Evolutionary conservation across 805 yeast genomes (phyloP), one percentile per base, ranked within the genome.

Genomic region (Metschnikowia proteae): DNA sequence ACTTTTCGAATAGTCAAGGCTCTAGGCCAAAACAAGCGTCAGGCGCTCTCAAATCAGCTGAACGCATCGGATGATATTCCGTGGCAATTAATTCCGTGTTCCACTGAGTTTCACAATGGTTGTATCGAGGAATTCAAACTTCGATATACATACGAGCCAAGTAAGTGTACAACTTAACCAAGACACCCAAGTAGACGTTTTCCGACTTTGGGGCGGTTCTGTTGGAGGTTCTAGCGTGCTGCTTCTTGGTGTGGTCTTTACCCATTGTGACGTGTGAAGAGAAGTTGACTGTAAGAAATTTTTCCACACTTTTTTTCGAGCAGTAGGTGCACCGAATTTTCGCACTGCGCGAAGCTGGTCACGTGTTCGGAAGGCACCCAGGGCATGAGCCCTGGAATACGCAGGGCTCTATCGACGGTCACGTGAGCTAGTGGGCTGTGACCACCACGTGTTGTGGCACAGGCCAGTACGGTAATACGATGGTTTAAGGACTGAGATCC

Each of bases 181-280:
- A 86, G 74, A 94, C 80, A 80, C 86, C 87, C 81, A 94, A 83
- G 97, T 94, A 94, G 80, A 91, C 97, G 76, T 94, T 94, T 81
- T 94, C 96, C 64, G 98, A 92, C 84, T 89, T 89, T 81, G 99
- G 99, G 79, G 97, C 97, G 74, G 86, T 80, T 82, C 99, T 90
- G 89, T 89, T 96, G 79, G 96, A 85, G 65, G 85, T 79, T 80
- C 90, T 88, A 73, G 81, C 83, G 86, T 94, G 99, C 81, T 89
- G 97, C 80, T 92, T 94, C 75, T 83, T 75, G 79, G 86, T 82
- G 82, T 88, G 96, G 82, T 94, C 98, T 80, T 85, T 88, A 85
- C 97, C 98, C 98, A 91, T 91, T 48, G 51, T 50, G 60, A 47
- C 45, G 48, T 43, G 42, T 55, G 58, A 55, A 49, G 56, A 55